Conservation (phyloP, 805 yeast species). For the Metschnikowia reukaufii region DNA sequence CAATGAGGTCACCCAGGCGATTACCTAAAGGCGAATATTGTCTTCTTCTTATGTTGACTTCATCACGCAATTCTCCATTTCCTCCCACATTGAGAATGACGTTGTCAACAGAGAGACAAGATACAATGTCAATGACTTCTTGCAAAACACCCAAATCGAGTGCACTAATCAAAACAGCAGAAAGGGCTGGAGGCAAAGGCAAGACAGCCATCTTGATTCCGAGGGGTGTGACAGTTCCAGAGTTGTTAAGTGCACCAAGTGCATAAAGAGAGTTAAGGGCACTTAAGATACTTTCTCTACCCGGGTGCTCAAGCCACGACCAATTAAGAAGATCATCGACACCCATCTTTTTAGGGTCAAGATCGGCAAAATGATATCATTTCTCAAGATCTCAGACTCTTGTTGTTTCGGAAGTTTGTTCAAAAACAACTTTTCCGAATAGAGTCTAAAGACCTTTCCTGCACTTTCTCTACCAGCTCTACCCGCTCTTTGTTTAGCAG, state of each 20-base stretch:
- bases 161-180: constrained; percentile 80
- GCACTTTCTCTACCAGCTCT: constrained; percentile 97
- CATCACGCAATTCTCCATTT: constrained; percentile 77
- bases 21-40: constrained; percentile 70
- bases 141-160: constrained; percentile 54
- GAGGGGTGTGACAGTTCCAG: constrained; percentile 71
- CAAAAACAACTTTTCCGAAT: constrained; percentile 67
- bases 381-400: constrained; percentile 88
- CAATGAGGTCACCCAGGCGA: constrained; percentile 76
- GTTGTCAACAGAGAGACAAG: constrained; percentile 92
- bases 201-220: constrained; percentile 87
- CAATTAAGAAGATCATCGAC: constrained; percentile 82
- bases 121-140: constrained; percentile 81
- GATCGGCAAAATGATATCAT: constrained; percentile 82
- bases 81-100: constrained; percentile 68
- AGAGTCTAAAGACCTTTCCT: constrained; percentile 86
- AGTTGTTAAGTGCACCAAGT: constrained; percentile 73
- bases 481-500: constrained; percentile 94
- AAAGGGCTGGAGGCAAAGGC: constrained; percentile 90
- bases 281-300: constrained; percentile 67
- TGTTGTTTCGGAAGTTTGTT: constrained; percentile 67
- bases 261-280: constrained; percentile 79
- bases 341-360: constrained; percentile 80
- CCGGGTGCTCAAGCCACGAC: constrained; percentile 93
- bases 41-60: constrained; percentile 71